A percentile compares a stretch with the other conserved stretches of the same genome.
Conservation (phyloP, 2,329 filamentous ascomycete genomes). For the Trichocomaceae sp. region DNA sequence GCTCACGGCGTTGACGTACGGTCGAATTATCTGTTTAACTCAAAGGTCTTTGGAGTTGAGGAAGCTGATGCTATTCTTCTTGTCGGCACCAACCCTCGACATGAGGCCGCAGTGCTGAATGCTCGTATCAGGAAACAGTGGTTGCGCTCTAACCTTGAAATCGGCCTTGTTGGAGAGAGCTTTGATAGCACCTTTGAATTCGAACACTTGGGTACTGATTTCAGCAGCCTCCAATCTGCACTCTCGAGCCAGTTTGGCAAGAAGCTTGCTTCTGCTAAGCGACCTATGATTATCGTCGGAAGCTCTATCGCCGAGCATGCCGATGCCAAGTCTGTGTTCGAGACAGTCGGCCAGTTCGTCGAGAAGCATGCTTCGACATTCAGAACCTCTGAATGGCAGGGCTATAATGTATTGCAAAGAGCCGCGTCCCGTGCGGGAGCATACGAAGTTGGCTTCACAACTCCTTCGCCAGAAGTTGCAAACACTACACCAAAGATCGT, state of each 20-base stretch:
- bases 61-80: conserved; percentile 88
- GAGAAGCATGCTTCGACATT: conserved; percentile 91
- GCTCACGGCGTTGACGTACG: conserved; percentile 91
- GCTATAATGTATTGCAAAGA: conserved; percentile 93
- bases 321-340: conserved; percentile 89
- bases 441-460: conserved; percentile 91
- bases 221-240: conserved; percentile 73
- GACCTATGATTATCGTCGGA: conserved; percentile 93
- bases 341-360: conserved; percentile 81
- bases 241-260: conserved; percentile 85
- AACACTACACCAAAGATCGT: conserved; percentile 87
- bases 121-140: conserved; percentile 97
- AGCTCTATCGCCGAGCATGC: conserved; percentile 85
- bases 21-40: conserved; percentile 96
- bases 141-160: conserved; percentile 87
- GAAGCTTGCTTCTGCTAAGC: conserved; percentile 80
- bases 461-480: conserved; percentile 73
- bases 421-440: conserved; percentile 87
- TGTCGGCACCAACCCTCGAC: conserved; percentile 88
- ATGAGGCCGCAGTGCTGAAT: conserved; percentile 92
- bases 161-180: conserved; percentile 81
- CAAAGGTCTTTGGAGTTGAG: conserved; percentile 85
- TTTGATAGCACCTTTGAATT: conserved; percentile 96
- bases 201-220: conserved; percentile 76
- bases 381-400: conserved; percentile 85